Conservation (phyloP, 768 basidiomycete species). For the Phanerochaete carnosa region DNA sequence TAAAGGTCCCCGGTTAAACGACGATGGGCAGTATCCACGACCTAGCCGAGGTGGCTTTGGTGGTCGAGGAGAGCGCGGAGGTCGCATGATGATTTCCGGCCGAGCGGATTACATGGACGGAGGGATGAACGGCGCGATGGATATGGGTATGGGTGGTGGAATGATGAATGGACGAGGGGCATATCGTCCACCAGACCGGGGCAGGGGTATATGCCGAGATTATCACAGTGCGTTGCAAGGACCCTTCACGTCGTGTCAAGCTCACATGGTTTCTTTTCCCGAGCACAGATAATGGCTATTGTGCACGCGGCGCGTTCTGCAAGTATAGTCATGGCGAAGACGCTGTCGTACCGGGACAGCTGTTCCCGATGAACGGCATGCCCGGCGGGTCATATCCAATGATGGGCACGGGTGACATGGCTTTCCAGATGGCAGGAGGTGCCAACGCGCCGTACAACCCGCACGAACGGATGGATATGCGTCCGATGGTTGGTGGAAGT, state of each 20-base stretch:
- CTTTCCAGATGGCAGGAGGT: conserved; percentile 46
- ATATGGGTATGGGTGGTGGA: conserved; percentile 20
- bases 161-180: conserved; percentile 43
- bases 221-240: conserved; percentile 74
- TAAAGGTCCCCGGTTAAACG: conserved; percentile 69
- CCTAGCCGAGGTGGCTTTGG: conserved; percentile 42
- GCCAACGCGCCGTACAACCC: conserved; percentile 64
- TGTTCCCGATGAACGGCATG: conserved; percentile 55
- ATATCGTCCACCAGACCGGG: conserved; percentile 71
- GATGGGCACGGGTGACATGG: conserved; percentile 55
- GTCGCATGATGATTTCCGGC: conserved; percentile 28
- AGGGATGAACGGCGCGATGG: conserved; percentile 30
- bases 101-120: conserved; percentile 23
- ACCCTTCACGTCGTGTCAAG: conserved; percentile 9
- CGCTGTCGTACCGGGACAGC: conserved; percentile 69
- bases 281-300: conserved; percentile 80
- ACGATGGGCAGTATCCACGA: conserved; percentile 66
- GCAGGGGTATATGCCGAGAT: conserved; percentile 81
- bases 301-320: conserved; percentile 83
- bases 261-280: background rate
- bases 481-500: conserved; percentile 38
- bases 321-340: conserved; percentile 93
- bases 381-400: conserved; percentile 63
- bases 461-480: conserved; percentile 81
- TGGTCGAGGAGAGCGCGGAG: conserved; percentile 32